Percentiles rank a stretch among this genome's conserved stretches.
Conservation (phyloP, 495 filamentous ascomycete genomes). For the Annulohypoxylon bovei region DNA sequence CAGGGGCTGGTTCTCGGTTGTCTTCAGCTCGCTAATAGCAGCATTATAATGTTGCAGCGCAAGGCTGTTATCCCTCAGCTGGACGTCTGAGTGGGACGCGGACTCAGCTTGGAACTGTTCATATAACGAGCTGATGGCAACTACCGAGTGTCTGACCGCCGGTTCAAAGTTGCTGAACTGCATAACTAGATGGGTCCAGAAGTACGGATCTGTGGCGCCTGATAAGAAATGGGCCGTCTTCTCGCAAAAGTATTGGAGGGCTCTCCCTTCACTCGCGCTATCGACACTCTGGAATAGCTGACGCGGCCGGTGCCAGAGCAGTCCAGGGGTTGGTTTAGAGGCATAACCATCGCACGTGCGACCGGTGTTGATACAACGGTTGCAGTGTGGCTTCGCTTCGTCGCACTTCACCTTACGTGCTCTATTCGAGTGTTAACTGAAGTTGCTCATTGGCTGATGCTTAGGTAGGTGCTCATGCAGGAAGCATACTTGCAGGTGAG, state of each 20-base stretch:
- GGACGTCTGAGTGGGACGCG: constrained; percentile 45
- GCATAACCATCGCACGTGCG: constrained; percentile 49
- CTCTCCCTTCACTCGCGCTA: constrained; percentile 43
- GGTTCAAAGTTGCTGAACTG: constrained; percentile 61
- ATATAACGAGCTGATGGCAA: constrained; percentile 51
- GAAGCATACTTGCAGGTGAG: constrained; percentile 53
- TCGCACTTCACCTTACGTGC: constrained; percentile 54
- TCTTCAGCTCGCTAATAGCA: constrained; percentile 47
- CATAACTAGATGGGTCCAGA: constrained; percentile 64
- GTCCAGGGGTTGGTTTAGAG: constrained; percentile 37
- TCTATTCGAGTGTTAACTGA: constrained; percentile 25
- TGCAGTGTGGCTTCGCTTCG: constrained; percentile 48
- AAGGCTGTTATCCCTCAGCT: constrained; percentile 35
- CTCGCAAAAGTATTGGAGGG: constrained; percentile 57
- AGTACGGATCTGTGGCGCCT: constrained; percentile 57
- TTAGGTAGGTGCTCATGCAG: background rate
- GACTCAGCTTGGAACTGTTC: constrained; percentile 38
- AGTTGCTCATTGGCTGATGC: constrained; percentile 1
- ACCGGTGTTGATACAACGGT: constrained; percentile 44
- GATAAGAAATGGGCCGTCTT: constrained; percentile 50
- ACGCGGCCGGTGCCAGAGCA: constrained; percentile 41
- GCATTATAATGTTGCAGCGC: constrained; percentile 51
- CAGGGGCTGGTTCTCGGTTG: constrained; percentile 41
- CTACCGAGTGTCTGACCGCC: constrained; percentile 66
- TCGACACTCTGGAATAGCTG: constrained; percentile 37